Evolutionary conservation across 2,329 filamentous ascomycete species (phyloP).

Genomic region (Lasiodiplodia citricola): DNA sequence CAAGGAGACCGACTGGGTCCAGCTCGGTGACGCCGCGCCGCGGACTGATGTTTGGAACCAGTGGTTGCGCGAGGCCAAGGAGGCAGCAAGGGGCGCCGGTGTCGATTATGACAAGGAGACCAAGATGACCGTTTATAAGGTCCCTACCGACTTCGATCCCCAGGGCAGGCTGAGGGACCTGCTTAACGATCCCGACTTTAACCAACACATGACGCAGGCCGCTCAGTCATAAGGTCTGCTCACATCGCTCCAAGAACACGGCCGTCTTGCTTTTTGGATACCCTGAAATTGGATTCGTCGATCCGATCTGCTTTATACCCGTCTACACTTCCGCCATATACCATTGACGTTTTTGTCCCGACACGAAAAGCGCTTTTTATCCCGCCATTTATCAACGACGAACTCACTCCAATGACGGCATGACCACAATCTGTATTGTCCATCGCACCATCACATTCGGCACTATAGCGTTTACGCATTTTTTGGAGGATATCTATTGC

Average conservation of each 20-base stretch:
- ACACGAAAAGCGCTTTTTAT: neutral
- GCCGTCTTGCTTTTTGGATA: slow-evolving; percentile 6
- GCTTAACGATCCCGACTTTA: slow-evolving; percentile 29
- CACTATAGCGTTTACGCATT: slow-evolving; percentile 5
- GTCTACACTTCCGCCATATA: neutral
- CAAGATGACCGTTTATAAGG: slow-evolving; percentile 37
- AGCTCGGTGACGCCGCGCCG: slow-evolving; percentile 47
- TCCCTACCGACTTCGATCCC: slow-evolving; percentile 41
- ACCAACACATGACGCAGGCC: neutral
- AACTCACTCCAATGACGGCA: neutral
- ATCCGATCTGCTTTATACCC: slow-evolving; percentile 8
- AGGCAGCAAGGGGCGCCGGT: slow-evolving; percentile 25
- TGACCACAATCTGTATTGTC: neutral
- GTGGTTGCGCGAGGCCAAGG: slow-evolving; percentile 47
- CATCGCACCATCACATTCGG: neutral
- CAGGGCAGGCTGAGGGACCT: slow-evolving; percentile 34
- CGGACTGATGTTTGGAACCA: slow-evolving; percentile 48
- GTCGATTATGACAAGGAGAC: neutral
- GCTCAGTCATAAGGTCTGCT: neutral
- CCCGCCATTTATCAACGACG: neutral
- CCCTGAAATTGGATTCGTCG: slow-evolving; percentile 1
- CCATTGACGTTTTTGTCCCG: neutral
- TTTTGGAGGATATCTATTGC: neutral
- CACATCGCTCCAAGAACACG: slow-evolving; percentile 12
- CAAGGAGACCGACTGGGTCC: slow-evolving; percentile 51